Conservation (phyloP, 1,284 basidiomycete genomes). For the Tilletia caries region DNA sequence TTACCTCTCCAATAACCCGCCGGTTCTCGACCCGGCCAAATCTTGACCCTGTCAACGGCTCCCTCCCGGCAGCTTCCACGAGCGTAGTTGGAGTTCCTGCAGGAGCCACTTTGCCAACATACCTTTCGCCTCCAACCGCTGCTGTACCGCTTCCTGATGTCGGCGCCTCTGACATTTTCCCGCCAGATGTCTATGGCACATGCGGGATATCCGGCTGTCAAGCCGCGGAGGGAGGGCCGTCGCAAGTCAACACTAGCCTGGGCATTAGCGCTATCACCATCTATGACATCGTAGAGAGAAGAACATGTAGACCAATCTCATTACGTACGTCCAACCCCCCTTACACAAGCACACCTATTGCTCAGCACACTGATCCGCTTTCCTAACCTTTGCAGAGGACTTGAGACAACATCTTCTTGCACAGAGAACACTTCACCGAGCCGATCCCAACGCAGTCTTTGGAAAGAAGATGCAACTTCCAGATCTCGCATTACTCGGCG, state of each 20-base stretch:
- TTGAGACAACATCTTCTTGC: constrained; percentile 21
- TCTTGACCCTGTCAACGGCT: not conserved
- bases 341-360: not conserved
- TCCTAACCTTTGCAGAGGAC: constrained; percentile 27
- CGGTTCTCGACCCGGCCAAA: constrained; percentile 3
- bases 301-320: constrained; percentile 39
- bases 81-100: not conserved
- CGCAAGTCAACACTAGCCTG: not conserved
- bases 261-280: constrained; percentile 22
- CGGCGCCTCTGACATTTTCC: not conserved
- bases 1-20: not conserved
- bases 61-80: not conserved
- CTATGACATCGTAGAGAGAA: constrained; percentile 36
- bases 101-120: not conserved
- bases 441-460: not conserved
- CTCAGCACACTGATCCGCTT: constrained; percentile 10
- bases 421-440: constrained; percentile 18
- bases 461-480: constrained; percentile 21
- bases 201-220: not conserved
- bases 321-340: constrained; percentile 15
- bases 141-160: not conserved
- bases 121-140: not conserved
- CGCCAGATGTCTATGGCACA: not conserved
- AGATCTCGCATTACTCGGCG: not conserved
- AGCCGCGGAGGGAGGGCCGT: not conserved